Evolutionary conservation across 305 asterid genomes (phyloP).

Genomic region (Rubia balearica): DNA sequence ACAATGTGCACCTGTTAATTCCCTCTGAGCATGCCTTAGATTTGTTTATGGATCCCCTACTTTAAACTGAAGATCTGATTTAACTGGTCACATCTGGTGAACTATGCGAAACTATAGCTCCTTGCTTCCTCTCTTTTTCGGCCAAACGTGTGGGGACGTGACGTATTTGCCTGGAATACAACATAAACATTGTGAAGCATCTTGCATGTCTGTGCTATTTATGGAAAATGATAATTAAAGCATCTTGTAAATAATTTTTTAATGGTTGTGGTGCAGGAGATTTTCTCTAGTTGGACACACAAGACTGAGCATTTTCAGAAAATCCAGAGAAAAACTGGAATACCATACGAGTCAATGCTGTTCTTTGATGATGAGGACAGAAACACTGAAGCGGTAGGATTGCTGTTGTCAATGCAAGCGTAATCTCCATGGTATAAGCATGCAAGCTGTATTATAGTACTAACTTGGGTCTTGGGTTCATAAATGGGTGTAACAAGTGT

Average conservation of each 20-base stretch:
- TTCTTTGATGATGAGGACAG: slow-evolving; percentile 74
- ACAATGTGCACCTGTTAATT: not conserved
- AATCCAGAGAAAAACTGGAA: slow-evolving; percentile 36
- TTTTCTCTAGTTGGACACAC: slow-evolving; percentile 62
- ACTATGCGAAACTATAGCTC: not conserved
- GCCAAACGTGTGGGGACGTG: not conserved
- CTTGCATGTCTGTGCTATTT: too few species aligned
- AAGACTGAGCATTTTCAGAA: slow-evolving; percentile 69
- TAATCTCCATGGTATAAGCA: not conserved
- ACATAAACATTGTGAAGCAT: not conserved
- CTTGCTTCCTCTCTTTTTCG: not conserved
- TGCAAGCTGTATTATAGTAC: not conserved
- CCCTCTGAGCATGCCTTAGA: not conserved
- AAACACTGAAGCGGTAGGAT: slow-evolving; percentile 42
- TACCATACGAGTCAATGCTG: slow-evolving; percentile 55
- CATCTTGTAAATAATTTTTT: not conserved
- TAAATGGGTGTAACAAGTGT: slow-evolving; percentile 25
- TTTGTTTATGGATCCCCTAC: not conserved
- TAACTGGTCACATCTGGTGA: not conserved
- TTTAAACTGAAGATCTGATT: not conserved
- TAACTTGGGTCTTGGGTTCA: not conserved
- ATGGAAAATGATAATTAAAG: not conserved
- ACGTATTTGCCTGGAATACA: not conserved
- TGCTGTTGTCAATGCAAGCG: not conserved
- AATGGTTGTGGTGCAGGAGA: slow-evolving; percentile 40